Evolutionary conservation across 73 alveolate species (phyloP).

Genomic region (Halteria grandinella): DNA sequence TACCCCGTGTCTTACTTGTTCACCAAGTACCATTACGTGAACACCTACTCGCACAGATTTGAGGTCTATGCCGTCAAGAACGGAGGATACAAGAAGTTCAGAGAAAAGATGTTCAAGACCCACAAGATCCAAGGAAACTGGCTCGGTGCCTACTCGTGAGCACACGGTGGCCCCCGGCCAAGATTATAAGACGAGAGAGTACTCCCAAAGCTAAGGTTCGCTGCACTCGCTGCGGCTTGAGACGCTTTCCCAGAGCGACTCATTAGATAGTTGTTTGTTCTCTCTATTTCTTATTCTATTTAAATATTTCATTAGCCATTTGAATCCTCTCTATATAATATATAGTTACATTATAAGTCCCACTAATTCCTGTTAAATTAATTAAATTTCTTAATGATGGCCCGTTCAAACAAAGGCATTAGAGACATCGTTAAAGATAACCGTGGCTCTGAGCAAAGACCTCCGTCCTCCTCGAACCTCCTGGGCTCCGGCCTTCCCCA

Average conservation of each 20-base stretch:
- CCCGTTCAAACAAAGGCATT: conserved; percentile 37
- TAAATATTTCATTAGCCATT: too few relatives aligned
- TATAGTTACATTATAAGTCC: not conserved
- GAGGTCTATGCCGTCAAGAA: conserved; percentile 76
- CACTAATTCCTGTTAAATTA: not conserved
- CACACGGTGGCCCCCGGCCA: too few relatives aligned
- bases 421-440: conserved; percentile 26
- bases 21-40: conserved; percentile 78
- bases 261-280: too few relatives aligned
- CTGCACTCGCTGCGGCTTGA: too few relatives aligned
- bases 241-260: too few relatives aligned
- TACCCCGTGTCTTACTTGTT: conserved; percentile 71
- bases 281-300: too few relatives aligned
- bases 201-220: too few relatives aligned
- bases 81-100: conserved; percentile 79
- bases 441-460: conserved; percentile 24
- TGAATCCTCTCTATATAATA: too few relatives aligned
- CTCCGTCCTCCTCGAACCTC: conserved; percentile 28
- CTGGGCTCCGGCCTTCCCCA: not conserved
- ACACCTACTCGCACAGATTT: conserved; percentile 71
- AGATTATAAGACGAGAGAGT: too few relatives aligned
- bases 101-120: conserved; percentile 80
- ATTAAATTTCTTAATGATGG: not conserved
- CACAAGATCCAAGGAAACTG: conserved; percentile 77
- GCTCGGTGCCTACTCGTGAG: conserved; percentile 69